Percentiles rank a stretch among this genome's conserved stretches.
Conservation (phyloP, 805 yeast species). For the Candida boleticola region DNA sequence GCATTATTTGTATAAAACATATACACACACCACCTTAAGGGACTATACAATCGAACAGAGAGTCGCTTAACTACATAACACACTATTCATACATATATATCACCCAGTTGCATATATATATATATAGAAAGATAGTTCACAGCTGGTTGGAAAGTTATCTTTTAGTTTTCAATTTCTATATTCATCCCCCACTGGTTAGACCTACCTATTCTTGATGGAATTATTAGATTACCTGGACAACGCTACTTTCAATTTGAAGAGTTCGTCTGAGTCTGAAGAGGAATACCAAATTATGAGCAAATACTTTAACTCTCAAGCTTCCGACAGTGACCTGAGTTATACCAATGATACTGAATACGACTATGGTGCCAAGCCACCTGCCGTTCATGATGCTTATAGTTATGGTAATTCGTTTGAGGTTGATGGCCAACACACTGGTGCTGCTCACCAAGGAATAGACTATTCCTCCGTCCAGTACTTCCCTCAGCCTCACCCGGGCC, state of each 20-base stretch:
- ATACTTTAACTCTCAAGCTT: constrained; percentile 4
- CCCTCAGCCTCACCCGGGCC: not conserved
- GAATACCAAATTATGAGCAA: constrained; percentile 6
- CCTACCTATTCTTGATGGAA: constrained; percentile 4
- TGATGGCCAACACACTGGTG: not conserved
- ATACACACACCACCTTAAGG: no score
- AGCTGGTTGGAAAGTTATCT: not conserved
- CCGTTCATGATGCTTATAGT: constrained; percentile 1
- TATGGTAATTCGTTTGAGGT: constrained; percentile 3
- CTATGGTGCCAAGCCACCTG: not conserved
- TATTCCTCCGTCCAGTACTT: constrained; percentile 1
- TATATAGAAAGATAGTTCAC: no score
- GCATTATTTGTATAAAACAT: no score
- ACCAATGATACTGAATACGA: constrained; percentile 7
- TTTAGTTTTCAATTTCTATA: not conserved
- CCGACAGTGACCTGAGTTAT: constrained; percentile 7
- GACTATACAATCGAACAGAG: no score
- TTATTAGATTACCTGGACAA: constrained; percentile 6
- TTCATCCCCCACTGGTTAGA: not conserved
- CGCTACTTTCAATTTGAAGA: constrained; percentile 3
- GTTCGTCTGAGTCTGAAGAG: constrained; percentile 7
- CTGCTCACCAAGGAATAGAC: not conserved
- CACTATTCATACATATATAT: no score
- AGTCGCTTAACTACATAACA: no score
- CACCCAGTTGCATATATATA: no score